A percentile compares a stretch with the other conserved stretches of the same genome.
These are phyloP conservation scores for Exophiala sideris DNA, from an alignment of 2,329 filamentous ascomycete species.

Conservation along the genomic window DNA sequence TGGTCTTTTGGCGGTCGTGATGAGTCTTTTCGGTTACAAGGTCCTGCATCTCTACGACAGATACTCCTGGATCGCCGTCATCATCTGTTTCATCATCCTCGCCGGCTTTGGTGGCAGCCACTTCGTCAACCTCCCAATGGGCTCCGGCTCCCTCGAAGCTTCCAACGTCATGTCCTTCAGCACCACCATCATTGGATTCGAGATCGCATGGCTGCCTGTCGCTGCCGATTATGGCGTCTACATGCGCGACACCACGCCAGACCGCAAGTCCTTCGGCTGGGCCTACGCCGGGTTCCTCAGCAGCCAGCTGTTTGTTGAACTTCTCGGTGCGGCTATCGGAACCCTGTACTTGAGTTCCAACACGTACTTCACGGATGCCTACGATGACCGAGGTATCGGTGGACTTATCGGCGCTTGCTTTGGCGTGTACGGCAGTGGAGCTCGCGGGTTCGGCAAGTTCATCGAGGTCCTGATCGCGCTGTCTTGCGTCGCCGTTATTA, in stretches of 20 bases:
- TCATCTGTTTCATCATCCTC: constrained; percentile 25
- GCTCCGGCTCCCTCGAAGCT: constrained; percentile 4
- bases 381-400: constrained; percentile 15
- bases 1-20: constrained; percentile 19
- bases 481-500: constrained; percentile 63
- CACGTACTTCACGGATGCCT: constrained; percentile 15
- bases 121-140: constrained; percentile 16
- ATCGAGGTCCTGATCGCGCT: constrained; percentile 63
- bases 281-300: constrained; percentile 6
- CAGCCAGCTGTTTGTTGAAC: constrained; percentile 20
- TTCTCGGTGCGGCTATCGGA: constrained; percentile 20
- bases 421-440: constrained; percentile 11
- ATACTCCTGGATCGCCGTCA: constrained; percentile 23
- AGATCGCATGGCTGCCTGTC: constrained; percentile 26
- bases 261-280: constrained; percentile 1
- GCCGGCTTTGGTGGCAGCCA: constrained; percentile 26
- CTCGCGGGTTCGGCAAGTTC: constrained; percentile 60
- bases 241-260: constrained; percentile 4
- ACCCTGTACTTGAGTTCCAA: constrained; percentile 15
- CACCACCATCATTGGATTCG: constrained; percentile 28
- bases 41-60: constrained; percentile 7
- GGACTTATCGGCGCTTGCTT: constrained; percentile 22
- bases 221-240: constrained; percentile 12
- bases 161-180: constrained; percentile 27
- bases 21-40: constrained; percentile 28